These are phyloP conservation scores for Rhododendron williamsianum DNA, from an alignment of 148 eudicot genomes.

Conservation along the genomic window DNA sequence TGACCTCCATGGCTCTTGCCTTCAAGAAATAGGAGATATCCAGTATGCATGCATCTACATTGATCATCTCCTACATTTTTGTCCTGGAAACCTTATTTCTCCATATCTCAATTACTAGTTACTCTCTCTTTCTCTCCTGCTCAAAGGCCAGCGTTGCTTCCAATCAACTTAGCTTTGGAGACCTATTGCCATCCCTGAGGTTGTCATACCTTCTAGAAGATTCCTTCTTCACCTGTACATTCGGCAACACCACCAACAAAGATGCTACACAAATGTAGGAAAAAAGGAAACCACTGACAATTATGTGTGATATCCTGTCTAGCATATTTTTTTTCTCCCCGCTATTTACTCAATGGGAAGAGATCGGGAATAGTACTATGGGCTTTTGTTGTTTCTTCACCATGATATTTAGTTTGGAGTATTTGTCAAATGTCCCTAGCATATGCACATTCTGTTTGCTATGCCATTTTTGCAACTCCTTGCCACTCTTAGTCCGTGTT, in stretches of 20 bases:
- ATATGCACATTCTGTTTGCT: background rate
- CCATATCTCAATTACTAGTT: background rate
- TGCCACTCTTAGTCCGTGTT: background rate
- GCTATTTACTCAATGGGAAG: background rate
- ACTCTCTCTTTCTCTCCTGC: background rate
- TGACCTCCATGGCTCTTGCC: background rate
- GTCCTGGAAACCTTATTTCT: background rate
- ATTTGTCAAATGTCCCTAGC: background rate
- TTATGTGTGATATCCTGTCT: background rate
- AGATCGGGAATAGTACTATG: background rate
- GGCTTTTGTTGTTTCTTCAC: background rate
- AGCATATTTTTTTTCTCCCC: background rate
- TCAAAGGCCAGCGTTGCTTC: background rate
- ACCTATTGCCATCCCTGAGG: background rate
- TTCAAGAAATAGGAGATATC: background rate
- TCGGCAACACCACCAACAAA: background rate
- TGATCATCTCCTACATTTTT: background rate
- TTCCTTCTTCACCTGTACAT: background rate
- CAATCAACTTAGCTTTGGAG: background rate
- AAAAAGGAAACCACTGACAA: background rate
- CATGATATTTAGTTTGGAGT: background rate
- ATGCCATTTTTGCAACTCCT: background rate
- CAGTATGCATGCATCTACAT: background rate
- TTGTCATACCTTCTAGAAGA: background rate
- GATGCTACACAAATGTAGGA: background rate